Evolutionary conservation across 2,329 filamentous ascomycete species (phyloP), one percentile per base, ranked within the genome.

Genomic region (Alternaria viburni): DNA sequence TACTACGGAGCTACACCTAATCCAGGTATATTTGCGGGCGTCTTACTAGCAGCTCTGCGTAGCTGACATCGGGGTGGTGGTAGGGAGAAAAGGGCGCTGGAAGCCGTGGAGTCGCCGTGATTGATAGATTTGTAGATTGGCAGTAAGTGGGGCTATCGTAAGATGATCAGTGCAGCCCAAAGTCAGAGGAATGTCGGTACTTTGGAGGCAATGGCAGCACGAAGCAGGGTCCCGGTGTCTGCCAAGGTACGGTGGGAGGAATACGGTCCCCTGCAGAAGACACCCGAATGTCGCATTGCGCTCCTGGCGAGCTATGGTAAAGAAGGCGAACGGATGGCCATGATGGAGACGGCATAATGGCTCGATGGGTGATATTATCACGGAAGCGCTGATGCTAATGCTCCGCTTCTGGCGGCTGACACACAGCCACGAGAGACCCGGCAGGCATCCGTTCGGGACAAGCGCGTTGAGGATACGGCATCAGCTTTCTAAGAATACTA

Each of bases 401-500:
- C 44, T 61, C 72, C 69, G 62, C 57, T 70, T 73, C 55, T 64
- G 70, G 69, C 70, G 69, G 73, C 71, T 76, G 56, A 66, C 61
- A 72, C 77, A 79, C 77, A 78, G 76, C 77, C 77, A 74, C 76
- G 73, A 50, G 65, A 68, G 73, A 65, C 41, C 67, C 68, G 70
- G 73, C 68, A 64, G 62, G 47, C 10, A 56, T 65, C 69, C 54
- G 23, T 67, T 71, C 46, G 57, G 69, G 74, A 54, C 56, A 74
- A 74, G 65, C 67, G 68, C 59, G 55, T 49, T 63, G 66, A 61
- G 69, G 67, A 71, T 71, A 70, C 72, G 69, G 70, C 75, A 73
- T 74, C 74, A 76, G 74, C 74, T 71, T 73, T 74, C 76, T 77
- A 79, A 78, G 75, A 78, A 79, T 77, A 76, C 65, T 60, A 50